A percentile compares a stretch with the other conserved stretches of the same genome.
Conservation (phyloP, 148 eudicot genomes). For the Hydrangea macrophylla region DNA sequence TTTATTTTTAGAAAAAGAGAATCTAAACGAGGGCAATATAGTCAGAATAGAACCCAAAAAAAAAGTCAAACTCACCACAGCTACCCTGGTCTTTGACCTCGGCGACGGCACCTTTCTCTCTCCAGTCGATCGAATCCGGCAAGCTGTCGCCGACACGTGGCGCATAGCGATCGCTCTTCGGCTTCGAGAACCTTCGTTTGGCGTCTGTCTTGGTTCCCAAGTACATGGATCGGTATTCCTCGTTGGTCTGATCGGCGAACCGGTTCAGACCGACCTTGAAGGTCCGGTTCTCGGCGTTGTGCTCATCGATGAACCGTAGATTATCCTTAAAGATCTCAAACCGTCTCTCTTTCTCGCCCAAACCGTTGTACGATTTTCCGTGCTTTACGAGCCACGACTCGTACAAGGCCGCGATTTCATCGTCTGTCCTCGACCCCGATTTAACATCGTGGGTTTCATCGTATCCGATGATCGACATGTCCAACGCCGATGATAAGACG, state of each 20-base stretch:
- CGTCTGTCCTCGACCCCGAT: constrained; percentile 26
- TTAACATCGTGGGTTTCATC: constrained; percentile 17
- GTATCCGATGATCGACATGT: constrained; percentile 43
- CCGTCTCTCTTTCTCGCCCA: constrained; percentile 59
- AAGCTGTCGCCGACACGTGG: constrained; percentile 47
- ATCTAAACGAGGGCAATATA: not conserved
- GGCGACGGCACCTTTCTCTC: constrained; percentile 71
- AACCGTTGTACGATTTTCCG: constrained; percentile 57
- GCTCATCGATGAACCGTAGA: constrained; percentile 56
- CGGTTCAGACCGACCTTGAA: constrained; percentile 62
- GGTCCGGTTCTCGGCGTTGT: constrained; percentile 42
- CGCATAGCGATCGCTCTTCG: constrained; percentile 49
- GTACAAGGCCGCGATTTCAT: constrained; percentile 45
- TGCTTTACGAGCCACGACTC: constrained; percentile 68
- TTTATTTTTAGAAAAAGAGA: not conserved
- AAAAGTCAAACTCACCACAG: constrained; percentile 49
- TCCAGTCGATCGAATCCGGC: constrained; percentile 76
- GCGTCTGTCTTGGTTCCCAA: constrained; percentile 37
- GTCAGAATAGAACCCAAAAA: not conserved
- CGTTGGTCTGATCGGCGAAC: constrained; percentile 84
- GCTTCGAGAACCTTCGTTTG: constrained; percentile 9
- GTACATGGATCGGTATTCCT: constrained; percentile 65
- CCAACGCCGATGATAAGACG: constrained; percentile 28
- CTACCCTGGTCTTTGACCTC: constrained; percentile 75
- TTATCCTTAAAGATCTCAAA: constrained; percentile 65